Conservation (phyloP, 2,329 filamentous ascomycete species). For the Lasiodiplodia hormozganensis region DNA sequence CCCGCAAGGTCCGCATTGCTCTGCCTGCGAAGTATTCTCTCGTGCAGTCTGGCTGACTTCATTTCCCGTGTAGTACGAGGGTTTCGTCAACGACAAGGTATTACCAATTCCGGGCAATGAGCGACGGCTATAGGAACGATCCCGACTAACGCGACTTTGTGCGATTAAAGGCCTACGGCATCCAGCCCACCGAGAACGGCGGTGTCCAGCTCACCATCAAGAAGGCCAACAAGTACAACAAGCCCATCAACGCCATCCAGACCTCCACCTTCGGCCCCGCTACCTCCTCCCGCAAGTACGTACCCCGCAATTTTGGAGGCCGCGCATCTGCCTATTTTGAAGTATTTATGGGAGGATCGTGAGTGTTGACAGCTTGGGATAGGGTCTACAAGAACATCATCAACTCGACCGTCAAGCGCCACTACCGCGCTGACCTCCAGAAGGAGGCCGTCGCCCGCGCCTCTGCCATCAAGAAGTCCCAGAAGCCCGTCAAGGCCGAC, state of each 20-base stretch:
- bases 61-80: slow-evolving; percentile 71
- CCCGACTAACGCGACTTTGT: not conserved
- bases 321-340: too few relatives aligned
- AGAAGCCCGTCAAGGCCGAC: slow-evolving; percentile 78
- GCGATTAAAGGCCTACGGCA: slow-evolving; percentile 74
- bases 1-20: slow-evolving; percentile 75
- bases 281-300: slow-evolving; percentile 82
- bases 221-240: slow-evolving; percentile 74
- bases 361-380: slow-evolving; percentile 29
- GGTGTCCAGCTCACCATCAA: slow-evolving; percentile 84
- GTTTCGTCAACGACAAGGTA: slow-evolving; percentile 95
- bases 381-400: slow-evolving; percentile 92
- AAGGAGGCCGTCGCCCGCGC: slow-evolving; percentile 79
- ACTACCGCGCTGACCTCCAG: slow-evolving; percentile 71
- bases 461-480: slow-evolving; percentile 80
- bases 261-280: slow-evolving; percentile 73
- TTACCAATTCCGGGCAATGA: slow-evolving; percentile 32
- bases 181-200: slow-evolving; percentile 77
- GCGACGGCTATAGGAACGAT: not conserved
- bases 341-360: not conserved
- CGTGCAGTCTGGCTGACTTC: slow-evolving; percentile 36
- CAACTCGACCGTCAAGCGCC: slow-evolving; percentile 79
- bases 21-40: slow-evolving; percentile 28
- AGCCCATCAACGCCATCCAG: slow-evolving; percentile 72
- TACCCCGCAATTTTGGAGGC: slow-evolving; percentile 35